Conservation (phyloP, 2,329 filamentous ascomycete species). For the Phialophora chinensis region DNA sequence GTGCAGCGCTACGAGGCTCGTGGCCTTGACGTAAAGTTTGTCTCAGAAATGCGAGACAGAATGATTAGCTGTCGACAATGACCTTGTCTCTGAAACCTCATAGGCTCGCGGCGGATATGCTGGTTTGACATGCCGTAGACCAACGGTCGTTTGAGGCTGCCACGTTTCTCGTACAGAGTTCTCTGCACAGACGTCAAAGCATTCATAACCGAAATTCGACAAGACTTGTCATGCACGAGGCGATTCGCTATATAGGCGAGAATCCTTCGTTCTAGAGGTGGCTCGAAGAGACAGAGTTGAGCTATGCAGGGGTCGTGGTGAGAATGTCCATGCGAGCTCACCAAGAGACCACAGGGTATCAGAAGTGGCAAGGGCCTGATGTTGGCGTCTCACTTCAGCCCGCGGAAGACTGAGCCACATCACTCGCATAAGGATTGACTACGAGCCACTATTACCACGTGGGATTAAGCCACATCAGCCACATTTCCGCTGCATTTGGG, state of each 20-base stretch:
- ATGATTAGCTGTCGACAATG: not conserved
- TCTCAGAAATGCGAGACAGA: conserved; percentile 2
- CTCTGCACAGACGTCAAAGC: not conserved
- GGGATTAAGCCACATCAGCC: conserved; percentile 27
- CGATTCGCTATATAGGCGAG: conserved; percentile 27
- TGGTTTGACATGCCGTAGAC: conserved; percentile 4
- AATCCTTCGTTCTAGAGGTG: not conserved
- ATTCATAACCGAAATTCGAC: conserved; percentile 17
- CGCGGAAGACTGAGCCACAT: conserved; percentile 24
- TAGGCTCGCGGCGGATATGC: conserved; percentile 2
- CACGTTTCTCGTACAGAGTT: conserved; percentile 10
- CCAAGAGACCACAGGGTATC: conserved; percentile 8
- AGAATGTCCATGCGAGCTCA: conserved; percentile 8
- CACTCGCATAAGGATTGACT: conserved; percentile 27
- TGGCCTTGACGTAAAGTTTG: conserved; percentile 8
- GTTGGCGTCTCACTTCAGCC: conserved; percentile 12
- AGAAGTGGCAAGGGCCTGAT: conserved; percentile 14
- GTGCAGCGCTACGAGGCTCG: not conserved
- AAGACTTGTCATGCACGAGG: conserved; percentile 22
- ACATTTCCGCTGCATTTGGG: conserved; percentile 13
- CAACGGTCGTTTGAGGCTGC: conserved; percentile 11
- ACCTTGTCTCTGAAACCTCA: not conserved
- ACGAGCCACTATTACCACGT: conserved; percentile 26
- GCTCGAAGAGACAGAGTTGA: conserved; percentile 7
- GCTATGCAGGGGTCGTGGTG: conserved; percentile 12